phyloP scores from a whole-genome alignment of 1,284 basidiomycete species.

The Ustanciosporium gigantosporum region DNA sequence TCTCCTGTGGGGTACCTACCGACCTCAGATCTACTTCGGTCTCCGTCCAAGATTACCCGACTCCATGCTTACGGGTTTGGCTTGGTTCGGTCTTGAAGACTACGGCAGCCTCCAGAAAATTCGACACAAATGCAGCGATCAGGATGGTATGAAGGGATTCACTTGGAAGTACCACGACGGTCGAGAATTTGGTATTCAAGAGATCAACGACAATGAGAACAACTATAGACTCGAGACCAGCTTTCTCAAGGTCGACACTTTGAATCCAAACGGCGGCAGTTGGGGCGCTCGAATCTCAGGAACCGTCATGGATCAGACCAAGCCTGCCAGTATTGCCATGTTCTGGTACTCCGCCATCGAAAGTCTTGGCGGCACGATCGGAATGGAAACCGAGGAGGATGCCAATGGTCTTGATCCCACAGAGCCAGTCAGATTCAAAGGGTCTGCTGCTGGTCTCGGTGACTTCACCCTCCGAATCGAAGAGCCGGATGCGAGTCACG shows the following conservation, averaged over 20 bases:
- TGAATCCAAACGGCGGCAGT: conserved; percentile 64
- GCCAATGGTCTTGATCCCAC: conserved; percentile 66
- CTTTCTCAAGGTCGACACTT: conserved; percentile 73
- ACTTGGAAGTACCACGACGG: conserved; percentile 86
- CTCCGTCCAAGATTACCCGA: conserved; percentile 79
- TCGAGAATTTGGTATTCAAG: conserved; percentile 79
- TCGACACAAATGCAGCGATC: conserved; percentile 87
- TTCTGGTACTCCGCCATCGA: conserved; percentile 86
- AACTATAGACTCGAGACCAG: conserved; percentile 84
- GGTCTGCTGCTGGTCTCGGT: conserved; percentile 75
- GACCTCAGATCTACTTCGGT: conserved; percentile 91
- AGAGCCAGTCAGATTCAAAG: conserved; percentile 70
- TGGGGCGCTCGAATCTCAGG: conserved; percentile 89
- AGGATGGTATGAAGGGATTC: conserved; percentile 77
- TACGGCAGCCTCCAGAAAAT: conserved; percentile 62
- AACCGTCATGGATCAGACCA: conserved; percentile 69
- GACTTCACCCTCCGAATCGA: conserved; percentile 78
- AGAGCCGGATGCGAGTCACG: conserved; percentile 68
- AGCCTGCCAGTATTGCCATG: conserved; percentile 71
- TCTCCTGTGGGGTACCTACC: conserved; percentile 85
- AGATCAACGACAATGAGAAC: conserved; percentile 77
- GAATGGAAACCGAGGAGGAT: conserved; percentile 71
- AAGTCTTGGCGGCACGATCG: conserved; percentile 71
- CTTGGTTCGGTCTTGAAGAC: conserved; percentile 68
- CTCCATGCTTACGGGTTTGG: conserved; percentile 83